phyloP scores from a whole-genome alignment of 163 green algal species.

The Scenedesmus sp. region DNA sequence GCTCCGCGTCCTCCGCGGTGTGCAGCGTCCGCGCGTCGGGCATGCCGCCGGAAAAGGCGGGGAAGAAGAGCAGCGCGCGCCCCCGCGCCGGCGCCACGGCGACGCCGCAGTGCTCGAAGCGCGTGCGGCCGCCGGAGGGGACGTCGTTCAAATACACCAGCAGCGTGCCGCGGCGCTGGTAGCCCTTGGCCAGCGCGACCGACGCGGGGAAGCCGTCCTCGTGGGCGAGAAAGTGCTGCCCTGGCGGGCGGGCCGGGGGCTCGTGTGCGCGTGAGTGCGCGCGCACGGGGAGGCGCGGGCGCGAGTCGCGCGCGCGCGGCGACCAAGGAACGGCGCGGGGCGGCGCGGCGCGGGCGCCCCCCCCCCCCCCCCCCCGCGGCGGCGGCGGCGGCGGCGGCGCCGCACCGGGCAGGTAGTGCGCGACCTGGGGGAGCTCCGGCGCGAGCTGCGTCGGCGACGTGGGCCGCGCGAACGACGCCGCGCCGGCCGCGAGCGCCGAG shows the following conservation, averaged over 20 bases:
- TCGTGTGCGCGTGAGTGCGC: too few species aligned
- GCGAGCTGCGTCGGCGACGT: neutral
- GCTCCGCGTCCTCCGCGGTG: conserved; percentile 67
- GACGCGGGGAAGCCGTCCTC: conserved; percentile 76
- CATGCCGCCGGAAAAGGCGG: conserved; percentile 68
- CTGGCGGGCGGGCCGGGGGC: too few species aligned
- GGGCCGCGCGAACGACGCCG: conserved; percentile 31
- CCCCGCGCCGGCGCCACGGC: conserved; percentile 65
- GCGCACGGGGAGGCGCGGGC: too few species aligned
- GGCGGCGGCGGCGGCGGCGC: too few species aligned
- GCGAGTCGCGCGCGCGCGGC: too few species aligned
- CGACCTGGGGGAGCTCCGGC: conserved; percentile 36
- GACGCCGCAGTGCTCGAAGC: conserved; percentile 76
- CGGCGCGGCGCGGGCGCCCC: too few species aligned
- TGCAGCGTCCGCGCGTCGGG: conserved; percentile 77
- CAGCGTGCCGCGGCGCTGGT: conserved; percentile 78
- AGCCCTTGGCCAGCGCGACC: conserved; percentile 69
- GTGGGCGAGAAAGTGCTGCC: conserved; percentile 60
- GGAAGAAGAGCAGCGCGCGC: conserved; percentile 83
- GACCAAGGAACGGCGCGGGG: too few species aligned
- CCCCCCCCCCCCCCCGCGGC: too few species aligned
- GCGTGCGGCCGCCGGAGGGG: conserved; percentile 44
- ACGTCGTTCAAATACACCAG: conserved; percentile 82
- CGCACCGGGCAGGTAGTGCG: conserved; percentile 41
- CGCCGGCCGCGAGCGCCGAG: conserved; percentile 8